Evolutionary conservation across 2,329 filamentous ascomycete species (phyloP).

Genomic region (Neophaeococcomyces mojaviensis): DNA sequence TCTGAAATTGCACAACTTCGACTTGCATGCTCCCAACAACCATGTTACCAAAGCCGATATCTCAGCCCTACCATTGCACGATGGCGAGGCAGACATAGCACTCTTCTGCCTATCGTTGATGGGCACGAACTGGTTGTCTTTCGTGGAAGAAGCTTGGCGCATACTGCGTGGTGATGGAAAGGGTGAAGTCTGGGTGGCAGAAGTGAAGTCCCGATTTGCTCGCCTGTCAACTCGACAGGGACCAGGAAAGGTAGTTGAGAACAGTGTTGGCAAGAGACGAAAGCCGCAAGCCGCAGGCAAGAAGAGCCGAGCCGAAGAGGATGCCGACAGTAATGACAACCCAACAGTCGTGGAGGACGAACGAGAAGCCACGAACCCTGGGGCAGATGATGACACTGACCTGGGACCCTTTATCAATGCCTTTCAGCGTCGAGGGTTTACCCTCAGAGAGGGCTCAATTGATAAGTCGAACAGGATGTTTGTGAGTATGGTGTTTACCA

Average conservation of each 20-base stretch:
- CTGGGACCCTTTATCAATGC: conserved; percentile 81
- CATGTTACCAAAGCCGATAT: conserved; percentile 87
- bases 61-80: conserved; percentile 66
- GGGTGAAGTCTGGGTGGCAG: conserved; percentile 88
- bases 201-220: conserved; percentile 90
- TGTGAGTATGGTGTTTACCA: conserved; percentile 91
- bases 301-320: conserved; percentile 35
- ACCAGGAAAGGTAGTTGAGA: conserved; percentile 45
- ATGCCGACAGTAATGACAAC: conserved; percentile 44
- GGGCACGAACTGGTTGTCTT: conserved; percentile 97
- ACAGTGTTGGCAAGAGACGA: conserved; percentile 62
- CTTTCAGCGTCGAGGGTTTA: conserved; percentile 70
- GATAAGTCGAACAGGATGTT: conserved; percentile 97
- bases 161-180: conserved; percentile 76
- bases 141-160: conserved; percentile 91
- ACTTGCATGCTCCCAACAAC: conserved; percentile 68
- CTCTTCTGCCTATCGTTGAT: conserved; percentile 96
- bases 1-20: conserved; percentile 73
- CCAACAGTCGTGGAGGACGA: conserved; percentile 41
- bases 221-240: conserved; percentile 43
- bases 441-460: conserved; percentile 65
- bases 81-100: conserved; percentile 72
- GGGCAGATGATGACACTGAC: conserved; percentile 63
- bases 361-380: conserved; percentile 39
- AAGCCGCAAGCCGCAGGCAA: conserved; percentile 28